Evolutionary conservation across 345 rosid species (phyloP), one percentile per base, ranked within the genome.

Genomic region (Turnera subulata): DNA sequence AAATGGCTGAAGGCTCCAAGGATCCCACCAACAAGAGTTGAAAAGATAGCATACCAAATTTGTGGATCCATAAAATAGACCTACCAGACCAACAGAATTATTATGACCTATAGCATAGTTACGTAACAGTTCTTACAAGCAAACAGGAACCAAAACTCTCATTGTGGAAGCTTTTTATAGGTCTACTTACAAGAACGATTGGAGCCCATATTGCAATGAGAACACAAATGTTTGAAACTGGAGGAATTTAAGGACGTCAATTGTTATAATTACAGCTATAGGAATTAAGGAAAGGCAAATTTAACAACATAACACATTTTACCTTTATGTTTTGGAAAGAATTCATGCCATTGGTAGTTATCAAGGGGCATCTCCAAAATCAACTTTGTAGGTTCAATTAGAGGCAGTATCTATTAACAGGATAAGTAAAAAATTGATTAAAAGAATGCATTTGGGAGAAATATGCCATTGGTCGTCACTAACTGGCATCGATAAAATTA

Each of bases 21-120:
- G 59, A 93, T 87, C 58, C 99, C 97, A 51, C 99, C 99, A 80
- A 85, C 84, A 29, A 93, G 82, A 54, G 97, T 93, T 42, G 92
- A 87, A 69, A 79, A 93, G 75, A 93, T 93, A 74, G 96, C 80
- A 72, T 93, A 93, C 99, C 99, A 93, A 76, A 93, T 89, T 84
- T 93, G 99, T 17, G 82, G 65, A 76, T 93, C 99, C 95, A 84
- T 80, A 57, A 87, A 93, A 73, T 93, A 93, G 63, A 93, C 99
- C 97, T 93, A 65, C 45, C n/a, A 65, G 20, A 56, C 18, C 2
- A 53, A 39, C 5, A 14, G 49, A 65, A 20, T 63, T 40, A 47
- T 21, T 22, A 19, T 14, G 44, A 38, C 37, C 29, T 43, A 61
- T 18, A 65, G 16, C 25, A 43, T 35, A 20, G 19, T 4, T 14